These are phyloP conservation scores for Neopestalotiopsis rosae DNA, from an alignment of 2,329 filamentous ascomycete genomes.

Conservation along the genomic window DNA sequence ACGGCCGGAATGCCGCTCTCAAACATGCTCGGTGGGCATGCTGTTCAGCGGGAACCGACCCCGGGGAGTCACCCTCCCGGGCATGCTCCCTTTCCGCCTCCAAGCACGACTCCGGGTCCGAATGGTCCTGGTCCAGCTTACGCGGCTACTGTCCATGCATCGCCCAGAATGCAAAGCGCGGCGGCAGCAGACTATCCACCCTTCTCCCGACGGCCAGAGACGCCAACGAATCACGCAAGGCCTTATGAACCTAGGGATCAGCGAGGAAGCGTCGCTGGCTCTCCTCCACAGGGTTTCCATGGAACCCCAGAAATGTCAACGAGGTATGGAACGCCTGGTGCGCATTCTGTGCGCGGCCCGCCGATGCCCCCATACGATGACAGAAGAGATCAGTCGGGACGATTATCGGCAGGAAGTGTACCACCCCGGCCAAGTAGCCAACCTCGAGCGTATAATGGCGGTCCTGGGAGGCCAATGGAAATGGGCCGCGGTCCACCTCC, in stretches of 20 bases:
- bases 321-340: conserved; percentile 64
- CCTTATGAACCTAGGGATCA: conserved; percentile 53
- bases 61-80: conserved; percentile 36
- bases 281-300: conserved; percentile 52
- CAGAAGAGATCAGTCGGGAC: conserved; percentile 41
- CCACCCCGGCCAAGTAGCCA: conserved; percentile 58
- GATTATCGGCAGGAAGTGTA: conserved; percentile 39
- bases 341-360: conserved; percentile 56
- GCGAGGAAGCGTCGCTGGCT: conserved; percentile 50
- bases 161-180: conserved; percentile 59
- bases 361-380: conserved; percentile 54
- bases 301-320: conserved; percentile 60
- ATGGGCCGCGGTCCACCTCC: conserved; percentile 44
- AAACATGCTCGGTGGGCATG: conserved; percentile 57
- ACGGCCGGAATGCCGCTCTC: conserved; percentile 64
- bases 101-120: conserved; percentile 42
- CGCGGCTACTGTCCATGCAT: conserved; percentile 56
- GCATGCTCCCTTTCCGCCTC: conserved; percentile 46
- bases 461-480: conserved; percentile 52
- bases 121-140: conserved; percentile 51
- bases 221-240: conserved; percentile 68
- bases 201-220: conserved; percentile 70
- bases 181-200: conserved; percentile 55
- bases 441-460: conserved; percentile 54
- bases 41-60: conserved; percentile 47